These are phyloP conservation scores for Pichia pseudocactophila DNA, from an alignment of 805 yeast genomes.

Conservation along the genomic window DNA sequence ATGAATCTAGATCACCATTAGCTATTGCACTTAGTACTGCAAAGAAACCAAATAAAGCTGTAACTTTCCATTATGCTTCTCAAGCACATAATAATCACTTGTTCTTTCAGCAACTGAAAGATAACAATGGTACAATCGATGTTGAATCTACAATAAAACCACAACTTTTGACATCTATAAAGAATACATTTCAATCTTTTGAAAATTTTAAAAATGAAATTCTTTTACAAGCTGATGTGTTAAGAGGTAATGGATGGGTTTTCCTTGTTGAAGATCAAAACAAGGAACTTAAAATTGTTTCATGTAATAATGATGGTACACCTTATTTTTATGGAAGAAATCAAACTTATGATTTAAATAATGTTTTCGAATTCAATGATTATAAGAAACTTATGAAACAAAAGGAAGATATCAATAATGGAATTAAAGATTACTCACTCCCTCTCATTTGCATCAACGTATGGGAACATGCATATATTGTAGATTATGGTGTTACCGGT, in stretches of 20 bases:
- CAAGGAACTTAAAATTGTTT: slow-evolving; percentile 45
- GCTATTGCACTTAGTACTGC: slow-evolving; percentile 62
- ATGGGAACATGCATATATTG: slow-evolving; percentile 85
- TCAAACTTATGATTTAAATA: slow-evolving; percentile 69
- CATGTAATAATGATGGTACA: slow-evolving; percentile 66
- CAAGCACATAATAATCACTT: slow-evolving; percentile 90
- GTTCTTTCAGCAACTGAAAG: slow-evolving; percentile 56
- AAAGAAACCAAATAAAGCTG: slow-evolving; percentile 53
- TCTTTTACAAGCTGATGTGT: slow-evolving; percentile 40
- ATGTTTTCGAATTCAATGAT: slow-evolving; percentile 52
- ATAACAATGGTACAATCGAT: slow-evolving; percentile 12
- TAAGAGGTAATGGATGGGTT: slow-evolving; percentile 67
- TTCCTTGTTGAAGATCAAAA: slow-evolving; percentile 59
- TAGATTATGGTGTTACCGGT: slow-evolving; percentile 77
- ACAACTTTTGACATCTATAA: slow-evolving; percentile 25
- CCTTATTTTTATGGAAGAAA: slow-evolving; percentile 63
- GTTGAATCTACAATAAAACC: slow-evolving; percentile 18
- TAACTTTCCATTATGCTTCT: slow-evolving; percentile 79
- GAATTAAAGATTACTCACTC: slow-evolving; percentile 51
- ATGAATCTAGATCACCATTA: slow-evolving; percentile 69
- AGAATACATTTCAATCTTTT: slow-evolving; percentile 33
- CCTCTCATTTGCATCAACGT: slow-evolving; percentile 72
- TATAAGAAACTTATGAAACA: slow-evolving; percentile 37
- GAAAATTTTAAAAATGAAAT: slow-evolving; percentile 45
- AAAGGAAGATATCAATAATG: slow-evolving; percentile 17